Conservation (phyloP, 1,139 yeast species). For the Taiozyma sp. region DNA sequence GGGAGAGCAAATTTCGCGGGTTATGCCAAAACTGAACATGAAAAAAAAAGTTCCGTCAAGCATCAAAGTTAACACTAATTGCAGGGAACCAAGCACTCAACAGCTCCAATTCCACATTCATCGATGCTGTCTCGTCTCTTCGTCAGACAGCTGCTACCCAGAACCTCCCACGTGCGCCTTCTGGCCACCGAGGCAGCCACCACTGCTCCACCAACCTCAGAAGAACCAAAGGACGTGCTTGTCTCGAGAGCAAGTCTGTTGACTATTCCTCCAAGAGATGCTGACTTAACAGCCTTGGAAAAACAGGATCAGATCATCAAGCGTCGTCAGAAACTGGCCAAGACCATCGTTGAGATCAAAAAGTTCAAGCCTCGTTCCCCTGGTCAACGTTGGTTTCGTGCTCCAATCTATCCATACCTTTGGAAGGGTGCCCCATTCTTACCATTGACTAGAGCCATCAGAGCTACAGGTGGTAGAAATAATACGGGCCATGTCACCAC, state of each 20-base stretch:
- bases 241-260: constrained; percentile 22
- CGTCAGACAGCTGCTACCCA: not conserved
- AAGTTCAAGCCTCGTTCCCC: constrained; percentile 80
- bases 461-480: constrained; percentile 85
- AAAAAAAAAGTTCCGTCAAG: not conserved
- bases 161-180: not conserved
- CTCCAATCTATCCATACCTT: constrained; percentile 83
- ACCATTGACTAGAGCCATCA: constrained; percentile 70
- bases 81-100: not conserved
- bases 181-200: not conserved
- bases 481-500: constrained; percentile 84
- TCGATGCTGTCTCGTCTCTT: not conserved
- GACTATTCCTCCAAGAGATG: constrained; percentile 35
- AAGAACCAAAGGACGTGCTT: constrained; percentile 2
- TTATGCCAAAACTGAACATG: not conserved
- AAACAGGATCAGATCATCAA: constrained; percentile 68
- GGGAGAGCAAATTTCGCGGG: not conserved
- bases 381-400: constrained; percentile 83
- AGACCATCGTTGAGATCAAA: constrained; percentile 68
- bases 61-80: no score
- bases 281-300: constrained; percentile 67
- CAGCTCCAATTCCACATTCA: not conserved
- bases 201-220: not conserved
- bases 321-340: constrained; percentile 69
- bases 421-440: constrained; percentile 81